Evolutionary conservation across 768 basidiomycete genomes (phyloP), one percentile per base, ranked within the genome.

Genomic region (Auriscalpium microsporum): DNA sequence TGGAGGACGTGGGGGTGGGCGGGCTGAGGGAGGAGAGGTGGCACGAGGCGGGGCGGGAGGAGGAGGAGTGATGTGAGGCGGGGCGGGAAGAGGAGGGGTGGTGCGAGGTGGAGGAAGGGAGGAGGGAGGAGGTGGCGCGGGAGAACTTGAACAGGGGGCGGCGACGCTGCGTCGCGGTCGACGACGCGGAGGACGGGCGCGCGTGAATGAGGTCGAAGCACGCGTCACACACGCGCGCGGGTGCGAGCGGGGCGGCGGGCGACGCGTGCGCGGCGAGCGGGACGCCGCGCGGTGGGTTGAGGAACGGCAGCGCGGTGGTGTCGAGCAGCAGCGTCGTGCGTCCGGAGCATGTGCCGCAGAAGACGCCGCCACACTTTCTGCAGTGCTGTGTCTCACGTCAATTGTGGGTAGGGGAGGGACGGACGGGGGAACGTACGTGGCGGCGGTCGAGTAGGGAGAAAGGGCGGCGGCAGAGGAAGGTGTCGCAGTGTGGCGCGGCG

Each of bases 341-440:
- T 7, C 77, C 70, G 1, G 82, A 78, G 66, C 89, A 90, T 7
- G 76, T 67, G 49, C 68, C 67, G 70, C 89, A 91, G 67, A 83
- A 90, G 33, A 90, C 72, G 59, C 86, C 87, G 50, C 89, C 89
- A 60, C 89, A 90, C 67, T 90, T 90, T 67, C 89, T 80, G 69
- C 89, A 91, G 58, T 91, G 89, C 84, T 87, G 62, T 86, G 82
- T 87, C 82, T 61, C 89, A 91, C 48, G 90, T n/a, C n/a, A n/a
- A n/a, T n/a, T n/a, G 86, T 52, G 85, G 80, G n/a, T 73, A 73
- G 33, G 71, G 62, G 48, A 72, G 45, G 45, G 89, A 74, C 3
- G 83, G 86, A 0, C 48, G 47, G 10, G 23, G 33, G 48, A 13
- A 77, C 84, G 63, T 65, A 87, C 85, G 66, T 91, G 88, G 71